These are phyloP conservation scores for Paramecium sonneborni DNA, from an alignment of 73 alveolate genomes.

Conservation along the genomic window DNA sequence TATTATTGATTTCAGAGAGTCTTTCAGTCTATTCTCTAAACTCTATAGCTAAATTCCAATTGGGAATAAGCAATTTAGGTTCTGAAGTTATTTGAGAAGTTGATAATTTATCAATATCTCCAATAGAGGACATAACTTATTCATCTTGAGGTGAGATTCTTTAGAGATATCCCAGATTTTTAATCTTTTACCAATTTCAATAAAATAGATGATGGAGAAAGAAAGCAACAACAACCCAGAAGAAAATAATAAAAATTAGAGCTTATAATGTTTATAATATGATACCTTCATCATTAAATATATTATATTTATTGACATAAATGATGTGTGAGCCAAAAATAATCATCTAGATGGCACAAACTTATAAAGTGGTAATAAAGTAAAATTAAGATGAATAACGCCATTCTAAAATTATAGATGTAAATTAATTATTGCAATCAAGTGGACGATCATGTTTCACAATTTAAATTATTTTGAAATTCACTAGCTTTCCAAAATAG, in stretches of 20 bases:
- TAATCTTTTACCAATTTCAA: neutral
- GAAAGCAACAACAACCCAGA: slow-evolving; percentile 22
- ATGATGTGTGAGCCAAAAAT: neutral
- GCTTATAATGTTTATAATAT: neutral
- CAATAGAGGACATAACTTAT: neutral
- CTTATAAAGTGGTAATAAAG: neutral
- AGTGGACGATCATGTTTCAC: neutral
- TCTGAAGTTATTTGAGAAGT: neutral
- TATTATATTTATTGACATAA: neutral
- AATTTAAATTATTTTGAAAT: neutral
- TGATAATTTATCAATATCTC: neutral
- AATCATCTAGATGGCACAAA: neutral
- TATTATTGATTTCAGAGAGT: neutral
- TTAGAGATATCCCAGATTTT: slow-evolving; percentile 4
- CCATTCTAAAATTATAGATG: neutral
- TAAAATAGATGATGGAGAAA: neutral
- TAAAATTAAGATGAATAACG: slow-evolving; percentile 41
- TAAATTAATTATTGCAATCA: neutral
- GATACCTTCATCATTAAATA: slow-evolving; percentile 40
- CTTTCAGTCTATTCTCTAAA: slow-evolving; percentile 28
- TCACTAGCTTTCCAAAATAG: neutral
- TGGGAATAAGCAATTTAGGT: neutral
- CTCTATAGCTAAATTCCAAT: neutral
- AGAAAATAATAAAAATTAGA: neutral
- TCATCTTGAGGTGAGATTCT: slow-evolving; percentile 6